Base-by-base conservation (phyloP, 2,329 filamentous ascomycete species). In the Pseudogymnoascus sp. region DNA sequence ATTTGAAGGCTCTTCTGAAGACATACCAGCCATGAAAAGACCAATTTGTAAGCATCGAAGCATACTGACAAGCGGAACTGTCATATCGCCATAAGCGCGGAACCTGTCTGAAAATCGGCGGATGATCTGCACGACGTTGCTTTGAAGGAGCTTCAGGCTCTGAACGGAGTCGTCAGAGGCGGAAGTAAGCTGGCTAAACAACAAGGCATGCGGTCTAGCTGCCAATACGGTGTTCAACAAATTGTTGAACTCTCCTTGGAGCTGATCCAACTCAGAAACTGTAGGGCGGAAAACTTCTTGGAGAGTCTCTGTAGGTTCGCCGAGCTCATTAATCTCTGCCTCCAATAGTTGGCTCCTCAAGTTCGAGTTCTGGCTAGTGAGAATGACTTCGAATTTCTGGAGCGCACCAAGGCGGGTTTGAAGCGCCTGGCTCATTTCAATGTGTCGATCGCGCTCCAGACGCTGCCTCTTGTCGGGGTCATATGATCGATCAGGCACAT, bases 171-270 rank as follows among this genome's bases (percentile, higher is more conserved):
- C 56, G 15, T 63, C 53, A 3, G 60, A 60, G 15, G 17, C 11
- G 11, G 19, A n/a, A 35, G 40, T 40, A 42, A 73, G 70, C 37
- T 68, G 68, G 13, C 50, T 56, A 6, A 65, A 59, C 2, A 72
- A 29, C 38, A 60, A 67, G 1, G 38, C 26, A 9, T 66, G 62
- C 6, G 68, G 62, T 17, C 67, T 63, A 7, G 72, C 67, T 15
- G 59, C 40, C 1, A 73, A 56, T 31, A 73, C 65, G 11, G 65
- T 66, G 60, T 86, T 88, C 42, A 96, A 76, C 26, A 96, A 76
- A 65, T 90, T 93, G 61, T 82, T 84, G 70, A 97, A 93, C 69
- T 97, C 91, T 7, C 88, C 88, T 68, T 97, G 92, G 3, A 97
- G 77, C 46, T 87, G 78, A 62, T 81, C 77, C 10, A 96, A 79